These are phyloP conservation scores for Centaurea solstitialis DNA, from an alignment of 129 eudicot genomes.

Conservation along the genomic window DNA sequence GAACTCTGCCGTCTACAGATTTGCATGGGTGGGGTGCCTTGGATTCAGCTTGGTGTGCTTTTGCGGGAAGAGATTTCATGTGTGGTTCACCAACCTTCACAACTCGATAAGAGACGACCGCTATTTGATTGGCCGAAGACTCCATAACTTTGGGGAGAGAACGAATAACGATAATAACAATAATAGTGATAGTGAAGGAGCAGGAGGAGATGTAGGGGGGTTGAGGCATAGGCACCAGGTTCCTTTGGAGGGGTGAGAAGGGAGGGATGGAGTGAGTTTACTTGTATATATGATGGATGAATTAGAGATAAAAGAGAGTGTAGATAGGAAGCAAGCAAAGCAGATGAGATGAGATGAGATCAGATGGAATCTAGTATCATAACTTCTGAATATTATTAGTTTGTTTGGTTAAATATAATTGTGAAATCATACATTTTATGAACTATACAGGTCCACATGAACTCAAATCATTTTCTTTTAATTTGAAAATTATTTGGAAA, in stretches of 20 bases:
- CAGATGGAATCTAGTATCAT: not conserved
- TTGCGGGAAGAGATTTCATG: slow-evolving; percentile 81
- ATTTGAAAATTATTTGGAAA: not conserved
- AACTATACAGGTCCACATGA: not conserved
- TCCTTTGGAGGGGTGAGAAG: not conserved
- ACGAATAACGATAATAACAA: not conserved
- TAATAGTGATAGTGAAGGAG: not conserved
- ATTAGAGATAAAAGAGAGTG: not conserved
- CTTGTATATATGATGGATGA: not conserved
- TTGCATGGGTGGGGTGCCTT: slow-evolving; percentile 91
- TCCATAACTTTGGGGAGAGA: slow-evolving; percentile 79
- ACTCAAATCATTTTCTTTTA: not conserved
- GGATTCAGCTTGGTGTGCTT: slow-evolving; percentile 60
- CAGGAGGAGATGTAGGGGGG: not conserved
- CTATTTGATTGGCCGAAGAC: slow-evolving; percentile 84
- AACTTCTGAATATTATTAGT: not conserved
- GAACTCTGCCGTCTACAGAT: slow-evolving; percentile 88
- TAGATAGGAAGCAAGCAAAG: not conserved
- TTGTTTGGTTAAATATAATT: not conserved
- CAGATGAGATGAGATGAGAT: not conserved
- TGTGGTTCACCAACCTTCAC: slow-evolving; percentile 86
- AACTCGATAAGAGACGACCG: slow-evolving; percentile 93
- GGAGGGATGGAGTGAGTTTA: not conserved
- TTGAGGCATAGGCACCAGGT: not conserved
- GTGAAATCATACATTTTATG: not conserved